Conservation (phyloP, 768 basidiomycete species). For the Cubamyces lactineus region DNA sequence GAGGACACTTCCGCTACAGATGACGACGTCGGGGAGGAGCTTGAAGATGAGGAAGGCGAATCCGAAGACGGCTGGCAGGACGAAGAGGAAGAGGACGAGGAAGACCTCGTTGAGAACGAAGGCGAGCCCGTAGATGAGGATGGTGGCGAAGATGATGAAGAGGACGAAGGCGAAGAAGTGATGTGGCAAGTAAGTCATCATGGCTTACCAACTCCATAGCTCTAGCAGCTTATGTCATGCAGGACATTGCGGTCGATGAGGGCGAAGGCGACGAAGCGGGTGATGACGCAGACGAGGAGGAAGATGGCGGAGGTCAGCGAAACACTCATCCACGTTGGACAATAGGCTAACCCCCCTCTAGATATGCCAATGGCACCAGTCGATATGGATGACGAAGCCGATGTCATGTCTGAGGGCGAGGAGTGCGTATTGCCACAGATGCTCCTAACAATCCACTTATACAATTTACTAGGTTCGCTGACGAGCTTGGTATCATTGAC, state of each 20-base stretch:
- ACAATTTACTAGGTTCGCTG: slow-evolving; percentile 32
- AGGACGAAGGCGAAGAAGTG: slow-evolving; percentile 45
- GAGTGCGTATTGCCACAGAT: slow-evolving; percentile 32
- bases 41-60: slow-evolving; percentile 63
- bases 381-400: slow-evolving; percentile 37
- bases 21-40: slow-evolving; percentile 70
- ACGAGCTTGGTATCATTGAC: slow-evolving; percentile 39
- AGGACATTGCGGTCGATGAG: slow-evolving; percentile 42
- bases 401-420: slow-evolving; percentile 36
- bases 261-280: slow-evolving; percentile 40
- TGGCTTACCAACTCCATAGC: background rate
- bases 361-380: slow-evolving; percentile 35
- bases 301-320: slow-evolving; percentile 60
- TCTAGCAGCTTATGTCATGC: background rate
- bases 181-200: slow-evolving; percentile 44
- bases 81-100: slow-evolving; percentile 73
- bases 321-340: slow-evolving; percentile 28
- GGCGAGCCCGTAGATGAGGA: slow-evolving; percentile 43
- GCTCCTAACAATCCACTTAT: background rate
- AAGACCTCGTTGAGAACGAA: slow-evolving; percentile 52
- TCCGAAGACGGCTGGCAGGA: slow-evolving; percentile 66
- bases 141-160: slow-evolving; percentile 39
- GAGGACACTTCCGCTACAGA: slow-evolving; percentile 80
- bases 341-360: background rate
- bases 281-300: slow-evolving; percentile 54